These are phyloP conservation scores for Stagonosporopsis tanaceti DNA, from an alignment of 2,329 filamentous ascomycete genomes.

Conservation along the genomic window DNA sequence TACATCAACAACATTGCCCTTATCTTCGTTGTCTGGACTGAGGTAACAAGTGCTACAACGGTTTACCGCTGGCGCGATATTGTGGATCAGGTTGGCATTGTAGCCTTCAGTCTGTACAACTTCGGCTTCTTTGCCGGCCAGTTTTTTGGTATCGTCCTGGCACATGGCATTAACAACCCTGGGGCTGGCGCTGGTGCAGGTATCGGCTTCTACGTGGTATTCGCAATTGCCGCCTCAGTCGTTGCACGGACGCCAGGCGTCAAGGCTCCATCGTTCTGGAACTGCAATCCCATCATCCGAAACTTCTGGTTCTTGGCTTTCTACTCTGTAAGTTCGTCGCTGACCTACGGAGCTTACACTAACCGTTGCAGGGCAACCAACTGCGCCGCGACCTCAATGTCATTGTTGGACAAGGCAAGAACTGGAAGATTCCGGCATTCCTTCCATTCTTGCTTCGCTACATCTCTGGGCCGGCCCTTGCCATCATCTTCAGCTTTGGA, in stretches of 20 bases:
- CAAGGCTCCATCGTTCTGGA: slow-evolving; percentile 55
- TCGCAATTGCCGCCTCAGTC: slow-evolving; percentile 50
- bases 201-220: slow-evolving; percentile 60
- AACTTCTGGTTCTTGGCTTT: slow-evolving; percentile 64
- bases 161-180: slow-evolving; percentile 54
- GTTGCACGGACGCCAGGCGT: slow-evolving; percentile 56
- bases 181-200: slow-evolving; percentile 61
- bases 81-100: slow-evolving; percentile 54
- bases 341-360: not conserved
- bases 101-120: slow-evolving; percentile 58
- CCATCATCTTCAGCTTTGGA: slow-evolving; percentile 47
- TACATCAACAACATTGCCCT: slow-evolving; percentile 65
- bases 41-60: slow-evolving; percentile 62
- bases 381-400: slow-evolving; percentile 63
- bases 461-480: slow-evolving; percentile 43
- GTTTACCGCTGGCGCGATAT: slow-evolving; percentile 63
- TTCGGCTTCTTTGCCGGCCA: slow-evolving; percentile 63
- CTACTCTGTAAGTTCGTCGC: slow-evolving; percentile 60
- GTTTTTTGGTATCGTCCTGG: slow-evolving; percentile 60
- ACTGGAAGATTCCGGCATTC: slow-evolving; percentile 64
- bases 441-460: slow-evolving; percentile 57
- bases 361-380: slow-evolving; percentile 59
- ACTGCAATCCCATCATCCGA: slow-evolving; percentile 46
- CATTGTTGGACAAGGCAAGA: slow-evolving; percentile 62
- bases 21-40: slow-evolving; percentile 63